Base-by-base conservation (phyloP, 2,329 filamentous ascomycete genomes). In the Ilyonectria sp. region DNA sequence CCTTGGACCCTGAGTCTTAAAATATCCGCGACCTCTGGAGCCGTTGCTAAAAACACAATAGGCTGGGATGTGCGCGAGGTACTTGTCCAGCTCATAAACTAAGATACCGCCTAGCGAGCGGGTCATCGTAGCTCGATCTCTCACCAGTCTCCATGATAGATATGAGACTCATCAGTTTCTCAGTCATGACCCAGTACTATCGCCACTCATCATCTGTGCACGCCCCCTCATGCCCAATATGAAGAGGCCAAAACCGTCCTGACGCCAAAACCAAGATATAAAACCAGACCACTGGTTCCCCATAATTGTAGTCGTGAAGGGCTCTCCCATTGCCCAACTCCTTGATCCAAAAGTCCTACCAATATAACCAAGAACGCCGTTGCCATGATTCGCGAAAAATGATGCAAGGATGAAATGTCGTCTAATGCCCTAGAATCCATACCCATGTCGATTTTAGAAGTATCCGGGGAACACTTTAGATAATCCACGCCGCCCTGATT, bases 391-490 rank as follows among this genome's bases (percentile, higher is more conserved):
- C 63, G 53, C 59, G 35, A 56, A 66, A 69, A 63, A 50, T 59
- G 64, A 72, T 68, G 44, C 53, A 65, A 72, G 50, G 43, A 62
- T 63, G 46, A 68, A 52, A 69, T 69, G 33, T 53, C 59, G 47
- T 68, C 47, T 66, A 60, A 69, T 54, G 56, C 59, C 59, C 44
- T 23, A 63, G 19, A 54, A 65, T 50, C 55, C 68, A 57, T 65
- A 47, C 56, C 23, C 21, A 17, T 19, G 26, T 46, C 56, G 33
- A 40, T 26, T 40, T 67, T 71, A 80, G 50, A 75, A 75, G 60
- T 82, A 79, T 23, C 81, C 80, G 6, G 84, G 84, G 60, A 86
- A 86, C 58, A 85, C 77, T 49, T 83, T 84, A 40, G 80, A 78
- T 60, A 84, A 75, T 59, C 78, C 80, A 63, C 80, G 82, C 59